These are phyloP conservation scores for Populus trichocarpa DNA, from an alignment of 441 rosid genomes.

Conservation along the genomic window DNA sequence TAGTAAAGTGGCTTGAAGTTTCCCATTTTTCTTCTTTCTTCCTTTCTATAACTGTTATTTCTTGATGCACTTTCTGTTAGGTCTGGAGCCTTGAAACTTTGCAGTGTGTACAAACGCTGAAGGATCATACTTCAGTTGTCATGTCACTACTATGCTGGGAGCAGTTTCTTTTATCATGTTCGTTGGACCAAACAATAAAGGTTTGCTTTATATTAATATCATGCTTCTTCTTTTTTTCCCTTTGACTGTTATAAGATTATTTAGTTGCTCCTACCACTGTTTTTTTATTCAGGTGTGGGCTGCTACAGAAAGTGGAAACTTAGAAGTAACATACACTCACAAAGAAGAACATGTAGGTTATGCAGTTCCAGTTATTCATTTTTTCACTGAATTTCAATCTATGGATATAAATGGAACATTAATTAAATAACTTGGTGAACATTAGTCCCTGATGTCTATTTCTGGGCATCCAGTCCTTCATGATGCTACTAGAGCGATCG, in stretches of 20 bases:
- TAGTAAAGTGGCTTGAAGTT: background rate
- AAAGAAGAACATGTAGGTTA: conserved; percentile 77
- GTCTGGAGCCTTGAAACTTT: conserved; percentile 92
- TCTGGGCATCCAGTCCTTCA: background rate
- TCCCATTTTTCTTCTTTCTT: background rate
- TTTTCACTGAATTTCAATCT: conserved; percentile 8
- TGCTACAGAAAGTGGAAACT: conserved; percentile 82
- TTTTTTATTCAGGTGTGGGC: conserved; percentile 75
- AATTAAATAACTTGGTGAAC: background rate
- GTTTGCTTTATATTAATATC: conserved; percentile 29
- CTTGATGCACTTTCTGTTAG: conserved; percentile 31
- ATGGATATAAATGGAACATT: background rate
- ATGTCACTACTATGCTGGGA: conserved; percentile 99
- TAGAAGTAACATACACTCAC: conserved; percentile 94
- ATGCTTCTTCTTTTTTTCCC: background rate
- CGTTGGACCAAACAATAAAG: conserved; percentile 92
- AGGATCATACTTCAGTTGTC: conserved; percentile 78
- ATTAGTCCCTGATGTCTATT: background rate
- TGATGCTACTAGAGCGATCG: background rate
- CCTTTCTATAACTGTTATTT: conserved; percentile 2
- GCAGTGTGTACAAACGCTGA: conserved; percentile 87
- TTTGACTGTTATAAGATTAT: background rate
- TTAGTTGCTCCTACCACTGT: background rate
- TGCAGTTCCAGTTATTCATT: conserved; percentile 4
- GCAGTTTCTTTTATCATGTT: conserved; percentile 94